Base-by-base conservation (phyloP, 129 eudicot species). In the Pulicaria dysenterica region DNA sequence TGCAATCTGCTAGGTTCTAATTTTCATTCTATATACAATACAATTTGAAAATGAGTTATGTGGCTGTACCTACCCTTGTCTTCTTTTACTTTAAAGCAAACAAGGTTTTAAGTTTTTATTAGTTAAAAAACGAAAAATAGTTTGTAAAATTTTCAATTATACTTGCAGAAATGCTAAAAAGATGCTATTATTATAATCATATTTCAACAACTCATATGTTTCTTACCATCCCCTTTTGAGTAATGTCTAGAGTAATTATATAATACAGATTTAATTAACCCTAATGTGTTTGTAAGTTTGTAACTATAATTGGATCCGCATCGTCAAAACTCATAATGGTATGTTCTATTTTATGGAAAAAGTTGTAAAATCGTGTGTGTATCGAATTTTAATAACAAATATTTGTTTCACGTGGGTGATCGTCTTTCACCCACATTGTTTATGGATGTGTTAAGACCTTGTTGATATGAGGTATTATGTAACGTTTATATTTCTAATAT, bases 401-500 rank as follows among this genome's bases (percentile, higher is more conserved):
- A 1, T 24, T 56, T 75, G 65, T 76, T 73, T 75, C 79, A 86
- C 87, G 86, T 92, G 69, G 98, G 98, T 71, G 98, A 93, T 83
- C 92, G 98, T 44, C 91, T 44, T 90, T 93, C 77, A 93, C 98
- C 15, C 96, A 93, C 57, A 78, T 90, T 43, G 98, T 90, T 45
- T 93, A 80, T 72, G 98, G 98, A 73, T n/a, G n/a, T n/a, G n/a
- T n/a, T n/a, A n/a, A n/a, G n/a, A n/a, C n/a, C n/a, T n/a, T n/a
- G n/a, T n/a, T n/a, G n/a, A n/a, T n/a, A n/a, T n/a, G n/a, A n/a
- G n/a, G n/a, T n/a, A n/a, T n/a, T n/a, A n/a, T n/a, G n/a, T n/a
- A n/a, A n/a, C n/a, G n/a, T n/a, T n/a, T n/a, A n/a, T n/a, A n/a
- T n/a, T n/a, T n/a, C n/a, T n/a, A n/a, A n/a, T n/a, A n/a, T n/a